Base-by-base conservation (phyloP, 257 asterid genomes). In the Solanum ahanhuiri region DNA sequence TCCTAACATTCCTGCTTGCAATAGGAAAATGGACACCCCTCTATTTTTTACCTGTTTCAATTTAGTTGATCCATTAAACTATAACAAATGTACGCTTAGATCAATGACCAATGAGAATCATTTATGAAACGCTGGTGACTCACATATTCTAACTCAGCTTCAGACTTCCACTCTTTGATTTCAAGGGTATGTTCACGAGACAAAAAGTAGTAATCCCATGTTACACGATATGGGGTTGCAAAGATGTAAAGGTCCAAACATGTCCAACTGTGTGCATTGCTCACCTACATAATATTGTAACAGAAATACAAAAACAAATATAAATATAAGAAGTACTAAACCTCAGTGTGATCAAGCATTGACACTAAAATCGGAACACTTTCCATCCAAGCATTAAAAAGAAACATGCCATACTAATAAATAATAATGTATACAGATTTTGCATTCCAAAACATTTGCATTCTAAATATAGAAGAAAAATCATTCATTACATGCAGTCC, bases 171-270 rank as follows among this genome's bases (percentile, higher is more conserved):
- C 89, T 91, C 93, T 67, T 93, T 88, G 88, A 96, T 93, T 70
- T 93, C 96, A 22, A 96, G 87, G 9, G 98, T 95, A 69, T 96
- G 98, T 54, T 93, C 98, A 43, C 96, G 95, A 76, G 98, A 91
- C 70, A 92, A 54, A 85, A 94, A 45, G 88, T 95, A 96, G 87
- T 94, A 96, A 86, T 95, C 98, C 98, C 98, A 96, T 7, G 96
- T 94, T 15, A 96, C 96, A 5, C 93, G 95, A 87, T 91, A 94
- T 18, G 99, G 98, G 30, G 98, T 96, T 45, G 98, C 99, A 86
- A 95, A 94, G 71, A 96, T 58, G 75, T 95, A 96, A 45, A 96
- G 92, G 90, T 96, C 99, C 96, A 95, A 92, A 76, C 99, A 96
- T 48, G 98, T 96, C 96, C 91, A 95, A 87, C 97, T 96, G 88